These are phyloP conservation scores for Syzygium grande DNA, from an alignment of 345 rosid species.

Conservation along the genomic window DNA sequence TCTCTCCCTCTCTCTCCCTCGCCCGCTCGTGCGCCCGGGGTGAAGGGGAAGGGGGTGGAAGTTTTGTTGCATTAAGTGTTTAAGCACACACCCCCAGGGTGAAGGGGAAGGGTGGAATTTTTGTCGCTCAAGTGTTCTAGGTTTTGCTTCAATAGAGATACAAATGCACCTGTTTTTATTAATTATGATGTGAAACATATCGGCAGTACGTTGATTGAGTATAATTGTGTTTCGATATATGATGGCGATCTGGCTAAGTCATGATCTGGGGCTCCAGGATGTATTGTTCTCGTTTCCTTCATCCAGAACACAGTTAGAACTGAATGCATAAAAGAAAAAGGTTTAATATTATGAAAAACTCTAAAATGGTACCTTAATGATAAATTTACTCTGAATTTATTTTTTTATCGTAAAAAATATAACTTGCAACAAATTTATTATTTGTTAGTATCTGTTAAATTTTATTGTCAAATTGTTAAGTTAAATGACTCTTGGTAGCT, in stretches of 20 bases:
- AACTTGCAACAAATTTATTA: no score
- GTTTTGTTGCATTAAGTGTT: background rate
- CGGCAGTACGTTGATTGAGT: background rate
- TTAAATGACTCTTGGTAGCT: no score
- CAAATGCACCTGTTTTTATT: background rate
- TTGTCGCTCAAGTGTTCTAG: background rate
- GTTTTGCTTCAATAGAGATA: background rate
- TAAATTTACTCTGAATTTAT: no score
- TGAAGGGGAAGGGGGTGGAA: background rate
- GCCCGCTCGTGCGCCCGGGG: background rate
- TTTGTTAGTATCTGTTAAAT: no score
- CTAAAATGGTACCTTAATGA: no score
- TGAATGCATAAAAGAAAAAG: background rate
- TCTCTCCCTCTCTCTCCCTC: background rate
- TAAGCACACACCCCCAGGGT: background rate
- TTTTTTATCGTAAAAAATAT: no score
- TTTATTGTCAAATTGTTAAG: no score
- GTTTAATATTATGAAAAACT: no score
- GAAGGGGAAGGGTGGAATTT: background rate
- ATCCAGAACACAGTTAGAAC: background rate
- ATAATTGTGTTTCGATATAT: background rate
- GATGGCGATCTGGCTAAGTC: background rate
- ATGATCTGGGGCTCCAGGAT: background rate
- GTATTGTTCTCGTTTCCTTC: background rate
- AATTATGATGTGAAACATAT: background rate